Base-by-base conservation (phyloP, 78 protist genomes). In the Monosiga brevicollis region DNA sequence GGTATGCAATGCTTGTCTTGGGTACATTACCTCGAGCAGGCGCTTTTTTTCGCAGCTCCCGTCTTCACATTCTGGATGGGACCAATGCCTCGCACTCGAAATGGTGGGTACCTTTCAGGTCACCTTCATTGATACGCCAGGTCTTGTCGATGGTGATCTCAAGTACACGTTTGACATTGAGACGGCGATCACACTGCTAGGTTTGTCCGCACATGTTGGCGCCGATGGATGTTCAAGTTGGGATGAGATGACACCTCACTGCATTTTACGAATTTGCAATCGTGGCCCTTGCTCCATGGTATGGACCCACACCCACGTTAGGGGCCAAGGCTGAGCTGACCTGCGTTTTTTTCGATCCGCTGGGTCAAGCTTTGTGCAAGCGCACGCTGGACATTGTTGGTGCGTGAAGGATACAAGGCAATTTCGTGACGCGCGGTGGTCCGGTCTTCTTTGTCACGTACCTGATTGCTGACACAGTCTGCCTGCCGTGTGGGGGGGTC, bases 71-170 rank as follows among this genome's bases (percentile, higher is more conserved):
- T 49, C 62, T 49, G 62, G 29, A 20, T 15, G 6, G 62, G 29
- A 6, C 29, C 62, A 49, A 49, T 49, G 62, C 62, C 62, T 49
- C 29, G 29, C 62, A 20, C 15, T 6, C 62, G n/a, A n/a, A n/a
- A n/a, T n/a, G n/a, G n/a, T n/a, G n/a, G n/a, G n/a, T n/a, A n/a
- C 62, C 6, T 9, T 25, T 24, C 49, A 1, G 81, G 73, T 81
- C 26, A 86, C 83, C 41, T 84, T 88, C 71, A 73, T 88, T 36
- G 91, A 88, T 84, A 88, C 91, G 3, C 91, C 91, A 0, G 91
- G 90, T n/a, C 88, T 88, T 9, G 78, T 82, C 2, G 91, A 88
- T 80, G 91, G 91, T 26, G 42, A 76, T 24, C 72, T 88, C 72
- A 25, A 1, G 70, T 88, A 88, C 71, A 81, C 91, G 40, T 88